phyloP scores from a whole-genome alignment of 169 alveolate species.

The Hepatocystis sp. region DNA sequence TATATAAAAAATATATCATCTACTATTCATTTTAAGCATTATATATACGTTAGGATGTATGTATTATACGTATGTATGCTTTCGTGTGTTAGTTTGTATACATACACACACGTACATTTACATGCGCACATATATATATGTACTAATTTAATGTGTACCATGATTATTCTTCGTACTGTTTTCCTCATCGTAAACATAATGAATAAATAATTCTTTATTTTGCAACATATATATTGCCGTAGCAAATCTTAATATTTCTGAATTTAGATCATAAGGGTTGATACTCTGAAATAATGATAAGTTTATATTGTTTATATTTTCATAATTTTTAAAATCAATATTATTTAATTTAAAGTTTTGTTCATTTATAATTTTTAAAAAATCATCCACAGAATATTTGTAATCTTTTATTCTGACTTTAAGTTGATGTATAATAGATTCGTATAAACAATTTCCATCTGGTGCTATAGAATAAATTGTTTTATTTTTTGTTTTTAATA shows the following conservation, averaged over 20 bases:
- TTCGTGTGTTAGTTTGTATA: not conserved
- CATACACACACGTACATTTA: not conserved
- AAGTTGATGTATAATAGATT: slow-evolving; percentile 68
- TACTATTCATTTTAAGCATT: no score
- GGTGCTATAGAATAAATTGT: slow-evolving; percentile 59
- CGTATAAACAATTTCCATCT: slow-evolving; percentile 70
- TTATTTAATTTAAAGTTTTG: slow-evolving; percentile 25
- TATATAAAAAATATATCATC: no score
- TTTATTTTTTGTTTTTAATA: slow-evolving; percentile 23
- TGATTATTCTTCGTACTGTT: no score
- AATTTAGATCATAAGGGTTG: slow-evolving; percentile 29
- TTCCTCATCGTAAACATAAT: slow-evolving; percentile 26
- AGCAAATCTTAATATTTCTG: slow-evolving; percentile 33
- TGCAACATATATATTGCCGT: slow-evolving; percentile 47
- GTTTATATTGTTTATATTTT: slow-evolving; percentile 21
- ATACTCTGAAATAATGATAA: slow-evolving; percentile 27
- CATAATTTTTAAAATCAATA: slow-evolving; percentile 37
- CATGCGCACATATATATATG: no score
- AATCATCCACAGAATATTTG: slow-evolving; percentile 9
- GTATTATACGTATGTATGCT: not conserved
- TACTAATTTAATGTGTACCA: no score
- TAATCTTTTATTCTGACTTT: slow-evolving; percentile 22
- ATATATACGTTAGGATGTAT: no score
- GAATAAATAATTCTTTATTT: slow-evolving; percentile 12
- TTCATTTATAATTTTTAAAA: slow-evolving; percentile 32